phyloP scores from a whole-genome alignment of 768 basidiomycete species.

The Boletus tomentosulus region DNA sequence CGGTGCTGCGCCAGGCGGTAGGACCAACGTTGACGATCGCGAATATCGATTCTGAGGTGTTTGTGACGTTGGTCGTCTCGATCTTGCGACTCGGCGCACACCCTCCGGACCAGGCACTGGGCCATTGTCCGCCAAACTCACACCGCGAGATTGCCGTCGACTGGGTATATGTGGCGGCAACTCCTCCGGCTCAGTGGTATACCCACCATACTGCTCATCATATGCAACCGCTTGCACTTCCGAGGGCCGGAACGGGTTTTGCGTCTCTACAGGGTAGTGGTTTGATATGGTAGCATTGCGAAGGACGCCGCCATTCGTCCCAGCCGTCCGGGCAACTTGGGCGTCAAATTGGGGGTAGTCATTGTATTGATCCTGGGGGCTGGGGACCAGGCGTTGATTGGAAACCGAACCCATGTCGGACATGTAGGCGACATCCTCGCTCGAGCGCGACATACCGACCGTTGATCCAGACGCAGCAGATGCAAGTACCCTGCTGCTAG shows the following conservation, averaged over 20 bases:
- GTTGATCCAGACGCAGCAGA: constrained; percentile 43
- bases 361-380: constrained; percentile 32
- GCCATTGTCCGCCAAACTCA: constrained; percentile 78
- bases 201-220: constrained; percentile 33
- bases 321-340: constrained; percentile 38
- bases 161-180: constrained; percentile 11
- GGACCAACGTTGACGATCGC: constrained; percentile 48
- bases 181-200: constrained; percentile 37
- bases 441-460: constrained; percentile 40
- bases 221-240: constrained; percentile 40
- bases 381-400: constrained; percentile 41
- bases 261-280: constrained; percentile 44
- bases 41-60: constrained; percentile 69
- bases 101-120: constrained; percentile 76
- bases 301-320: constrained; percentile 35
- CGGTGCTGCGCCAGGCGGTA: constrained; percentile 76
- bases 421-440: constrained; percentile 36
- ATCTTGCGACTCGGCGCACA: constrained; percentile 75
- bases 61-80: constrained; percentile 60
- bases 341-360: constrained; percentile 37
- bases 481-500: constrained; percentile 50
- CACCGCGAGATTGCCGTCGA: constrained; percentile 47
- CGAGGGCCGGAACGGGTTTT: constrained; percentile 56
- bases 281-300: constrained; percentile 36
- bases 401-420: constrained; percentile 38